Base-by-base conservation (phyloP, 768 basidiomycete species). In the Boletus pseudo-olivaceus region DNA sequence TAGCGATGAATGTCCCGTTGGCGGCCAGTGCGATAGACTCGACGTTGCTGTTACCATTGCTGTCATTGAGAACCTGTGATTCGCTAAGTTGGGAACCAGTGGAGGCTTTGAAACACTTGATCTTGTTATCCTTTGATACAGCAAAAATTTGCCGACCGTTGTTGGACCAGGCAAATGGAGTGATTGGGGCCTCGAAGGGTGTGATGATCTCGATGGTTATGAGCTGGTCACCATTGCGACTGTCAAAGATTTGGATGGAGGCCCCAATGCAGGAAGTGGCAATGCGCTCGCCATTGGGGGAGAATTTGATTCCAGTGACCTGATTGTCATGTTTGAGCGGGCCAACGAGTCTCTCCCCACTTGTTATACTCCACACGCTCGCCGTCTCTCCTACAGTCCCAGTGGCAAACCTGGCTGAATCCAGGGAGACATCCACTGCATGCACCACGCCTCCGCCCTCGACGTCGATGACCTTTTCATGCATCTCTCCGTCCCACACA, bases 331-430 rank as follows among this genome's bases (percentile, higher is more conserved):
- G 45, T 15, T 33, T 1, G 32, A 33, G 32, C 7, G 20, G 32
- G 19, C 45, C 45, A 17, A 47, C 20, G 5, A 47, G 32, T 23
- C 45, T 34, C 20, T 47, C 2, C 1, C 45, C 45, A 1, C 5
- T 23, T 1, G 30, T 10, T 1, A 47, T 47, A 20, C 14, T 34
- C 45, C 45, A 47, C 32, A 46, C 4, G 32, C 12, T 46, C 4
- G 30, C n/a, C 3, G 3, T 8, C 1, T 1, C 2, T 14, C 3
- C 1, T 4, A 0, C 3, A 12, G 17, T 30, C n/a, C 45, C 45
- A 1, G 45, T 34, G 32, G 45, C 45, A 15, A 47, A 17, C 9
- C 9, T 33, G 5, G 45, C 17, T 5, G 32, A 47, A 9, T 34
- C 32, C 0, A 14, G 5, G 2, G 45, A 47, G 15, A 34, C 3